These are phyloP conservation scores for Coemansia sp. DNA, from an alignment of 192 early-diverging fungal species.

Conservation along the genomic window DNA sequence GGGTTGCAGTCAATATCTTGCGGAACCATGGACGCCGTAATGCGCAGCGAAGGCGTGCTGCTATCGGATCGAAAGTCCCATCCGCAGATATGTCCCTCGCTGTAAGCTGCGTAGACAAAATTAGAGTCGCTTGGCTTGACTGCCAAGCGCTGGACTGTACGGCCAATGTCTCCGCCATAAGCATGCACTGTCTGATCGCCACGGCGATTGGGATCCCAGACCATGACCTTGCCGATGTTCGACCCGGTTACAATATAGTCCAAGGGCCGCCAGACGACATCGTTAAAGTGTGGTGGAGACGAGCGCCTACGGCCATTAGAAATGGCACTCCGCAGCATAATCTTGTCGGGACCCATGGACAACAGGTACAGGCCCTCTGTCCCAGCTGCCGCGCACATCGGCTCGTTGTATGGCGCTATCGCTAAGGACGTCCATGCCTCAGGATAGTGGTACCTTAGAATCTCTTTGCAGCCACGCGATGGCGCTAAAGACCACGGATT, in stretches of 20 bases:
- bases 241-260: constrained; percentile 45
- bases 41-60: constrained; percentile 14
- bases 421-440: constrained; percentile 31
- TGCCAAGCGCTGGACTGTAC: constrained; percentile 38
- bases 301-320: constrained; percentile 23
- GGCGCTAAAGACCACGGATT: constrained; percentile 31
- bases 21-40: constrained; percentile 6
- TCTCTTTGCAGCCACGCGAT: constrained; percentile 11
- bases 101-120: constrained; percentile 36
- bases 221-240: constrained; percentile 31
- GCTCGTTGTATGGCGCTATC: constrained; percentile 22
- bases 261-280: constrained; percentile 47
- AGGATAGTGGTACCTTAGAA: constrained; percentile 16
- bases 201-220: constrained; percentile 42
- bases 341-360: constrained; percentile 24
- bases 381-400: constrained; percentile 27
- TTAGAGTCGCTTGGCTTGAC: constrained; percentile 40
- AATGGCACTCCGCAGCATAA: constrained; percentile 6
- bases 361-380: constrained; percentile 34
- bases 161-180: constrained; percentile 14
- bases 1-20: constrained; percentile 51
- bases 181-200: constrained; percentile 27
- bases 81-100: constrained; percentile 25
- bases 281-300: constrained; percentile 29
- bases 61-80: constrained; percentile 36